Conservation (phyloP, 2,329 filamentous ascomycete genomes). For the Aureobasidium sp. region DNA sequence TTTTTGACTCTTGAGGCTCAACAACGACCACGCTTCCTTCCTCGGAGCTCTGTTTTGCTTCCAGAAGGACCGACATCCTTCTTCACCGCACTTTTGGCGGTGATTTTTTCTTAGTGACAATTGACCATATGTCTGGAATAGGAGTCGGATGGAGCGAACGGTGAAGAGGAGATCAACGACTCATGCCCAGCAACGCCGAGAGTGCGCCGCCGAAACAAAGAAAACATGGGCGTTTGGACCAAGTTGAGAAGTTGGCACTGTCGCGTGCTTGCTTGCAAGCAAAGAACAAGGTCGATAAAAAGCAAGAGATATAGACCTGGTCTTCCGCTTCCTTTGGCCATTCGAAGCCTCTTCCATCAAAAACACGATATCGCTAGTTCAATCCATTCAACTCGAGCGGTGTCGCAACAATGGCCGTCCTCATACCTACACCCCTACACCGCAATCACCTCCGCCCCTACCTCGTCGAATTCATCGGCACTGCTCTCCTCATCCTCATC, state of each 20-base stretch:
- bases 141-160: constrained; percentile 3
- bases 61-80: constrained; percentile 17
- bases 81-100: constrained; percentile 13
- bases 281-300: too few relatives aligned
- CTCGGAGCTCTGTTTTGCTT: neutral
- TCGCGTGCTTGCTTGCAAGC: too few relatives aligned
- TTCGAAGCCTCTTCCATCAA: too few relatives aligned
- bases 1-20: constrained; percentile 13
- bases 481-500: constrained; percentile 16
- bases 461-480: constrained; percentile 17
- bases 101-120: neutral
- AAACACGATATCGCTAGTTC: too few relatives aligned
- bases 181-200: constrained; percentile 17
- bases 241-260: neutral
- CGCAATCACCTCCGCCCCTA: constrained; percentile 10
- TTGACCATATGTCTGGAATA: neutral
- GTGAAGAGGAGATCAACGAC: constrained; percentile 8
- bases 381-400: too few relatives aligned
- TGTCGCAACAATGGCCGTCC: constrained; percentile 2
- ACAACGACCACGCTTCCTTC: neutral
- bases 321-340: too few relatives aligned
- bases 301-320: too few relatives aligned
- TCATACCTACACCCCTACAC: neutral
- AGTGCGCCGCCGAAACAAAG: neutral
- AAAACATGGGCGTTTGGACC: constrained; percentile 15